Evolutionary conservation across 192 early-diverging fungal genomes (phyloP), one percentile per base, ranked within the genome.

Genomic region (Coemansia sp.): DNA sequence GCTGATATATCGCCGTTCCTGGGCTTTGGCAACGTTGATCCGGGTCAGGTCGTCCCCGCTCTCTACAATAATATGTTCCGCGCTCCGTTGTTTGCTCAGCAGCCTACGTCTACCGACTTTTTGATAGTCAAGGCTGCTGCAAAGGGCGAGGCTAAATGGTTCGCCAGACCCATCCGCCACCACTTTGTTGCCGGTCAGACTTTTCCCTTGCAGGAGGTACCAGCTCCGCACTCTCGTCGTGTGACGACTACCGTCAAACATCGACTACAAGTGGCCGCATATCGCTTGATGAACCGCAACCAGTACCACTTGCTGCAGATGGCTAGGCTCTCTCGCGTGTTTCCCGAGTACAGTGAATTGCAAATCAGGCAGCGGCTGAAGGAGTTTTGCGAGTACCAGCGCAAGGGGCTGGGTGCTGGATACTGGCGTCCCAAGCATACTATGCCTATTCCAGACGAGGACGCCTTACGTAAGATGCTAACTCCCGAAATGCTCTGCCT

Each of bases 401-500:
- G 93, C 53, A 94, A 94, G 74, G 89, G 87, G 0, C 84, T 91
- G 59, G 91, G 92, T 47, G 92, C 91, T 43, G 96, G 95, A 16
- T 96, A 90, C 74, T 99, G 96, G 96, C 91, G 92, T 64, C 76
- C 93, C 33, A 96, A 97, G 74, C 85, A 84, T 33, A 86, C 74
- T 21, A 82, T 88, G 16, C 78, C 82, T 6, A 75, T 94, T 23
- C 95, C 93, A 0, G 86, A 80, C 61, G 97, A 99, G 72, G 95
- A 98, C 53, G 93, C 94, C 21, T 76, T 99, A 57, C 86, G 91
- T 39, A 97, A 94, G 67, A 89, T 96, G 77, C 88, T 96, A 4
- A 95, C 95, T 19, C 96, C 96, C 2, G 96, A 98, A 67, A 93
- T 92, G 91, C 88, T 97, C n/a, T 98, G 97, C 73, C 67, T 96